Percentiles rank a stretch among this genome's conserved stretches.
Conservation (phyloP, 148 eudicot genomes). For the Chenopodium album region DNA sequence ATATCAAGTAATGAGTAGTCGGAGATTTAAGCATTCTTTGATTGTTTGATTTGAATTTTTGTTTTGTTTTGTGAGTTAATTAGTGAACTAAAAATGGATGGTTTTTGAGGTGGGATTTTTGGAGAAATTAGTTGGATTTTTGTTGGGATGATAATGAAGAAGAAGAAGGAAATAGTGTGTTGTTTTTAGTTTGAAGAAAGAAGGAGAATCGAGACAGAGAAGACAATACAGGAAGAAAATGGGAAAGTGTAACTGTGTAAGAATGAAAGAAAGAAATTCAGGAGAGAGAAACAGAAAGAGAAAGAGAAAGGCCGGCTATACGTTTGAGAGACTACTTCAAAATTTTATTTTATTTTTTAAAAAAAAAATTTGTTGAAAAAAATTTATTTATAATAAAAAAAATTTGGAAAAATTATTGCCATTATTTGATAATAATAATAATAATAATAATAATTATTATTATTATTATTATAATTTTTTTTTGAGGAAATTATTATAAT, state of each 20-base stretch:
- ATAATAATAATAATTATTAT: no score
- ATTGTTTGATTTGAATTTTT: not conserved
- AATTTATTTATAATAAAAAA: no score
- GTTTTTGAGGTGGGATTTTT: not conserved
- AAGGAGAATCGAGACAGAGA: constrained; percentile 16
- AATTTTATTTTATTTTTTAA: not conserved
- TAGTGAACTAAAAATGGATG: not conserved
- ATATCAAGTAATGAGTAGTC: constrained; percentile 4
- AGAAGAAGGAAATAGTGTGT: not conserved
- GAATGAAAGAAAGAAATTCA: not conserved
- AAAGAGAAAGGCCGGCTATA: not conserved
- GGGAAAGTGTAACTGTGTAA: constrained; percentile 6
- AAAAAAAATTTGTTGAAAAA: no score
- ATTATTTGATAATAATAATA: no score
- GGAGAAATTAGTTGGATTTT: not conserved
- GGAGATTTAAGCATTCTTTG: constrained; percentile 19
- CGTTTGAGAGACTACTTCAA: constrained; percentile 6
- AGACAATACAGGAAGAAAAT: constrained; percentile 13
- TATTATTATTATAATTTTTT: no score
- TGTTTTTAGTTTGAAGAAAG: constrained; percentile 26
- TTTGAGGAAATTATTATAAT: no score
- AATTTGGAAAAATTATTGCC: no score
- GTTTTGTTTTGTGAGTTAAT: not conserved
- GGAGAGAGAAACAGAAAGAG: constrained; percentile 5
- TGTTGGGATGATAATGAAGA: not conserved